Conservation (phyloP, 441 rosid genomes). For the Syzygium syzygioides region DNA sequence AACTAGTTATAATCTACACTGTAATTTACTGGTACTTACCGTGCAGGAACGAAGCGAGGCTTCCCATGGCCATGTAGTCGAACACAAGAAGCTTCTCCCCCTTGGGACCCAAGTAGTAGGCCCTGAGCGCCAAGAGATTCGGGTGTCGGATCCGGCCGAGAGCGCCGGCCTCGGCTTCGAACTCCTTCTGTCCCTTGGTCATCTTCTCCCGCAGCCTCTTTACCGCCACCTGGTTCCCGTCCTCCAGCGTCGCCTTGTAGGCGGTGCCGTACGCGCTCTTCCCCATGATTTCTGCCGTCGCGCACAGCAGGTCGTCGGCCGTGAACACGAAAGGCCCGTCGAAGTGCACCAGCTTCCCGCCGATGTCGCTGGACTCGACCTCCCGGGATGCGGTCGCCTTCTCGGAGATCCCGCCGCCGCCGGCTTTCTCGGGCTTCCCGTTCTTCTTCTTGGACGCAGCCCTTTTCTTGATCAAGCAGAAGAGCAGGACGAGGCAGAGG, state of each 20-base stretch:
- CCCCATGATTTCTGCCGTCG: constrained; percentile 81
- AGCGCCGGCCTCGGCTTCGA: constrained; percentile 51
- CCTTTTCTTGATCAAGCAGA: constrained; percentile 44
- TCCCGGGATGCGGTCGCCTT: constrained; percentile 23
- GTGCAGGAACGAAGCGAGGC: constrained; percentile 66
- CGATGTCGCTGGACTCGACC: constrained; percentile 46
- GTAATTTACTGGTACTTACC: constrained; percentile 22
- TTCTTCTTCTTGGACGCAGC: constrained; percentile 37
- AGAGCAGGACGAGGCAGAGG: constrained; percentile 46
- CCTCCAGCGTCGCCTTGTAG: constrained; percentile 66
- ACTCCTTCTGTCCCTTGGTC: constrained; percentile 57
- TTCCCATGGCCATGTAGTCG: constrained; percentile 65
- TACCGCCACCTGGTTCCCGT: constrained; percentile 62
- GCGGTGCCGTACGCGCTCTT: constrained; percentile 70
- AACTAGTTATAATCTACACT: background rate
- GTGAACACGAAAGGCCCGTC: constrained; percentile 73
- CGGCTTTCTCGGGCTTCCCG: constrained; percentile 14
- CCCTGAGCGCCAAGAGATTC: constrained; percentile 55
- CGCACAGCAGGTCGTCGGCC: constrained; percentile 68
- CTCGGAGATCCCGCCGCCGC: constrained; percentile 22
- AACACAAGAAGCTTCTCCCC: constrained; percentile 81
- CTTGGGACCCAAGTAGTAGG: constrained; percentile 72
- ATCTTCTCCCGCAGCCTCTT: constrained; percentile 71
- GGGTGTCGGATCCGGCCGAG: constrained; percentile 55
- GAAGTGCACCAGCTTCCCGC: constrained; percentile 74